A percentile compares a stretch with the other conserved stretches of the same genome.
Evolutionary conservation across 306 rosid genomes (phyloP).

Genomic region (Prunus dulcis): DNA sequence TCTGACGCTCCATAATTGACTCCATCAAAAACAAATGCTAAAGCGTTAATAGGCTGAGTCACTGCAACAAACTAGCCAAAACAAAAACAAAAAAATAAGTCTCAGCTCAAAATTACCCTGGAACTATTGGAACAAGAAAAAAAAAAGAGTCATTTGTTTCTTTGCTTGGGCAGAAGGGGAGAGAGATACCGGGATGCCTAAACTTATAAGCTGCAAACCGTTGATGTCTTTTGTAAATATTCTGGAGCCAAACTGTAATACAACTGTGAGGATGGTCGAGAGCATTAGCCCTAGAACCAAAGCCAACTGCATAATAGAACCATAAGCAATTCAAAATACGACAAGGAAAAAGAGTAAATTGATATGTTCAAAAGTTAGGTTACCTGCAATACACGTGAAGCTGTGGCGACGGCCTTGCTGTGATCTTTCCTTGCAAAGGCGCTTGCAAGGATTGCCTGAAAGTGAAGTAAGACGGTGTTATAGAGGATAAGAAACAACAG

Average conservation of each 20-base stretch:
- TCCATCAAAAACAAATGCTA: constrained; percentile 90
- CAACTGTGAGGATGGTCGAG: constrained; percentile 17
- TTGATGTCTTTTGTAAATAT: constrained; percentile 27
- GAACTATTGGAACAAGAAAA: not conserved
- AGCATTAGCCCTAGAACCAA: constrained; percentile 32
- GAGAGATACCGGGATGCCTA: constrained; percentile 37
- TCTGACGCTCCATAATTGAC: constrained; percentile 93
- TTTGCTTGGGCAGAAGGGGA: not conserved
- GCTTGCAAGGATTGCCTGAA: constrained; percentile 84
- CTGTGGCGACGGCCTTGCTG: constrained; percentile 59
- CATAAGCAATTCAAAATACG: not conserved
- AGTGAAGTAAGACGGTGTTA: not conserved
- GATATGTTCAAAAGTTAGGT: not conserved
- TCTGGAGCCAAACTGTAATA: constrained; percentile 23
- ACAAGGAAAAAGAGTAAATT: not conserved
- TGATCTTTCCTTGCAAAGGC: constrained; percentile 81
- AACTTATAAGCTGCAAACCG: constrained; percentile 30
- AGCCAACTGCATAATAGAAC: constrained; percentile 32
- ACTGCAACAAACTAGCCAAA: constrained; percentile 65
- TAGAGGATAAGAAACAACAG: not conserved
- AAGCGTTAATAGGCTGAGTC: constrained; percentile 74
- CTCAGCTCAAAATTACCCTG: not conserved
- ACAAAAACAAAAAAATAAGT: not conserved
- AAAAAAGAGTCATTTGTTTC: not conserved
- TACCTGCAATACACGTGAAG: constrained; percentile 78